Conservation (phyloP, 140 eudicot species). For the Stevia rebaudiana region DNA sequence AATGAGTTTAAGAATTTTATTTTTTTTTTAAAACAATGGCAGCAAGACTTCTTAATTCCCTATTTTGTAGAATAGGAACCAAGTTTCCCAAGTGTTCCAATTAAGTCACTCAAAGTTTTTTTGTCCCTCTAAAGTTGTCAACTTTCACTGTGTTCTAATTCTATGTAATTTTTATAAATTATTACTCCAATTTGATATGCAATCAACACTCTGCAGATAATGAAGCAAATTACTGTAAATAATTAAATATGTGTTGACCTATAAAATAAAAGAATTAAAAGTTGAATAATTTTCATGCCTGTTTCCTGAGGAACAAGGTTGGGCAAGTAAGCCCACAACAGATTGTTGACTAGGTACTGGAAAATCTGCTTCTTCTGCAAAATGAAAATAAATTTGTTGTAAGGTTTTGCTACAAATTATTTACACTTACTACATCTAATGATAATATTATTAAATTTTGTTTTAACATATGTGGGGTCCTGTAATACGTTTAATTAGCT, state of each 20-base stretch:
- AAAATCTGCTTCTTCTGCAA: conserved; percentile 68
- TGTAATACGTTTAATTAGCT: conserved; percentile 5
- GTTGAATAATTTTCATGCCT: conserved; percentile 39
- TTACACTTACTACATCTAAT: neutral
- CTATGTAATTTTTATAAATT: no score
- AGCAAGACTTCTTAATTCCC: no score
- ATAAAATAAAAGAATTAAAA: neutral
- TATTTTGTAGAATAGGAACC: no score
- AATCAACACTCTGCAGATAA: conserved; percentile 64
- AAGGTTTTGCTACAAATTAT: neutral
- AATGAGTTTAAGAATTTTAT: no score
- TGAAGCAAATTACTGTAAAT: conserved; percentile 16
- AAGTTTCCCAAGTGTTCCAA: no score
- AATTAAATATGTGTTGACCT: conserved; percentile 13
- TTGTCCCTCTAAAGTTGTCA: no score
- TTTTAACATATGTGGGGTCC: conserved; percentile 14
- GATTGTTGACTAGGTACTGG: conserved; percentile 53
- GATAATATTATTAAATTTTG: neutral
- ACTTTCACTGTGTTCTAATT: no score
- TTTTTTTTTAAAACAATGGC: no score
- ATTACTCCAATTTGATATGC: conserved; percentile 80
- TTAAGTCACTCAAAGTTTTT: no score
- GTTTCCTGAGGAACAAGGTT: conserved; percentile 75
- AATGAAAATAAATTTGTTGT: conserved; percentile 11
- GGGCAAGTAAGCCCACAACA: conserved; percentile 82